Evolutionary conservation across 1,284 basidiomycete species (phyloP).

Genomic region (Bjerkandera adusta): DNA sequence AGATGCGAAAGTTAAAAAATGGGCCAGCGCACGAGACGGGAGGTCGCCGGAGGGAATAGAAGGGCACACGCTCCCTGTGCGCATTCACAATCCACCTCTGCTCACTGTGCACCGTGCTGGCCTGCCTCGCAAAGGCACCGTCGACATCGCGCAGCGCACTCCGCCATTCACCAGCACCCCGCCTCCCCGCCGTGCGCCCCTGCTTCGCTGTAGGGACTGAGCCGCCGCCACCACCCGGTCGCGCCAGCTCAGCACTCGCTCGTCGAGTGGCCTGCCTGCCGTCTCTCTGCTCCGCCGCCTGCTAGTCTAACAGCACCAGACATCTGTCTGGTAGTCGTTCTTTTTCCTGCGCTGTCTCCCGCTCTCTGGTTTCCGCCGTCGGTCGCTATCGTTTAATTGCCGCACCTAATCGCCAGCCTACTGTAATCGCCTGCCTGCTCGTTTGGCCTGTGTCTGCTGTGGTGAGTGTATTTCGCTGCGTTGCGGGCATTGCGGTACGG

Average conservation of each 20-base stretch:
- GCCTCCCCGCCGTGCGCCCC: constrained; percentile 4
- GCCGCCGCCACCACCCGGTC: not conserved
- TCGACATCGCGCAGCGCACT: constrained; percentile 24
- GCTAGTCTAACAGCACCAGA: constrained; percentile 11
- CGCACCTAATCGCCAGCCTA: constrained; percentile 8
- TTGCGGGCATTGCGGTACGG: no score
- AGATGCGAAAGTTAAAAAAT: constrained; percentile 20
- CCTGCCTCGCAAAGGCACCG: constrained; percentile 27
- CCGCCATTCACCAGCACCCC: constrained; percentile 9
- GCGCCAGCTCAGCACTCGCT: not conserved
- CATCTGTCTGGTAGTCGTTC: constrained; percentile 17
- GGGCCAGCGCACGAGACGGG: constrained; percentile 26
- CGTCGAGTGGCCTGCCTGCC: constrained; percentile 5
- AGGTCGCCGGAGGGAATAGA: constrained; percentile 24
- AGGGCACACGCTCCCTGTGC: constrained; percentile 30
- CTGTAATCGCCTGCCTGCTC: not conserved
- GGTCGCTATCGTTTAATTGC: constrained; percentile 13
- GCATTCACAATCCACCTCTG: constrained; percentile 28
- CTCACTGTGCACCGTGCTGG: constrained; percentile 21
- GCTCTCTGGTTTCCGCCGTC: constrained; percentile 7
- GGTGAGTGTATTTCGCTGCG: no score
- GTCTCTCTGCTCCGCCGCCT: constrained; percentile 8
- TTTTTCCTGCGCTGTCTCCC: constrained; percentile 13
- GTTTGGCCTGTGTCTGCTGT: no score
- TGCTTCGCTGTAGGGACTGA: constrained; percentile 1